A percentile compares a stretch with the other conserved stretches of the same genome.
Evolutionary conservation across 2,329 filamentous ascomycete species (phyloP).

Genomic region (Penicillium glabrum): DNA sequence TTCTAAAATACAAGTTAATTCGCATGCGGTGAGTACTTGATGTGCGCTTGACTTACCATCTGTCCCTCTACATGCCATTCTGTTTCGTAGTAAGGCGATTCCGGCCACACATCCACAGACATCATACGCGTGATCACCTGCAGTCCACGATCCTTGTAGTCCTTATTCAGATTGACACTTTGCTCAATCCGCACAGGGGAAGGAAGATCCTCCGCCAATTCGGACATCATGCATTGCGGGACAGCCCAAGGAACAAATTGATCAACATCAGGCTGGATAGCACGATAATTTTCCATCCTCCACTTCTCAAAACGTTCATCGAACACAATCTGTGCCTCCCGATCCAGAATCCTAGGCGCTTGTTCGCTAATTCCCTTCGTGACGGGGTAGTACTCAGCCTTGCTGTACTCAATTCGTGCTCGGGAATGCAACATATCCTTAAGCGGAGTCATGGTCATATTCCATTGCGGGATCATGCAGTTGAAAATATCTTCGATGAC

Average conservation of each 20-base stretch:
- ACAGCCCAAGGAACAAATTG: conserved; percentile 33
- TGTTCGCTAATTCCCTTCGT: conserved; percentile 16
- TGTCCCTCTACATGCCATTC: conserved; percentile 51
- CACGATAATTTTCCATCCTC: conserved; percentile 22
- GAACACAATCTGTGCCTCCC: conserved; percentile 24
- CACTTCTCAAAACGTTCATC: conserved; percentile 25
- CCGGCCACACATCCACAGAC: conserved; percentile 59
- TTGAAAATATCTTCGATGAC: conserved; percentile 40
- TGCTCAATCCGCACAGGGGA: conserved; percentile 27
- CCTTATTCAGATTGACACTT: conserved; percentile 29
- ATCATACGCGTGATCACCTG: conserved; percentile 66
- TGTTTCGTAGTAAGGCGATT: conserved; percentile 55
- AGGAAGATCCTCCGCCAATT: conserved; percentile 25
- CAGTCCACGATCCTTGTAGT: conserved; percentile 48
- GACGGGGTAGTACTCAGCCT: conserved; percentile 29
- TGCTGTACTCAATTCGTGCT: conserved; percentile 30
- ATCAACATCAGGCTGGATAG: conserved; percentile 29
- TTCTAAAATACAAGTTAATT: conserved; percentile 44
- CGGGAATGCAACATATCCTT: conserved; percentile 34
- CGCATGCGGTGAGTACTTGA: background rate
- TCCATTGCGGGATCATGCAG: conserved; percentile 25
- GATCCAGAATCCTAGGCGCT: conserved; percentile 12
- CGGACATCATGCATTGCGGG: conserved; percentile 26
- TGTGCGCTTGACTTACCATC: conserved; percentile 26
- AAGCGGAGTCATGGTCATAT: conserved; percentile 30